Evolutionary conservation across 257 asterid genomes (phyloP).

Genomic region (Solanum tarapatanum): DNA sequence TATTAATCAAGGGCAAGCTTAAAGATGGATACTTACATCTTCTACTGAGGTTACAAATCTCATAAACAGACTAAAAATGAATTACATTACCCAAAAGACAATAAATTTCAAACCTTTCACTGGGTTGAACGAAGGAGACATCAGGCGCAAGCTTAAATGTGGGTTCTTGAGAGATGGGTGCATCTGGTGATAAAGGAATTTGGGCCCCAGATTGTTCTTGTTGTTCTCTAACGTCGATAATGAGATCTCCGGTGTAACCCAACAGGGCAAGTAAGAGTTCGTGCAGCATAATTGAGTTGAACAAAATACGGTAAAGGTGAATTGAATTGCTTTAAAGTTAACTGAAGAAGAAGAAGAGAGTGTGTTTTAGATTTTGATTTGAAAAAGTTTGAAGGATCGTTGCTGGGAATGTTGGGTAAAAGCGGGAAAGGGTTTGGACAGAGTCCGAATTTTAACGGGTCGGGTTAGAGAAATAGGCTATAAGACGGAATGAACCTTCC

Average conservation of each 20-base stretch:
- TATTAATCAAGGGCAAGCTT: slow-evolving; percentile 75
- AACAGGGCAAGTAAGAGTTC: slow-evolving; percentile 73
- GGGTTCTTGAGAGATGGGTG: slow-evolving; percentile 57
- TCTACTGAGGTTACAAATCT: background rate
- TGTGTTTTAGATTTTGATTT: background rate
- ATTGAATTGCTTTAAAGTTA: background rate
- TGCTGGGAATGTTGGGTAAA: background rate
- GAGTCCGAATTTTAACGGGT: background rate
- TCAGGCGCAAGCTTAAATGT: slow-evolving; percentile 90
- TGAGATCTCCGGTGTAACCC: slow-evolving; percentile 97
- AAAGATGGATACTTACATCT: slow-evolving; percentile 35
- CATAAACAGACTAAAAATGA: background rate
- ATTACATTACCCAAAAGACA: background rate
- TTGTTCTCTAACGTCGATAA: slow-evolving; percentile 67
- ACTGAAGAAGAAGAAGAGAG: background rate
- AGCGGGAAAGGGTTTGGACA: background rate
- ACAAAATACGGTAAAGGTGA: background rate
- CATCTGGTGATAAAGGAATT: slow-evolving; percentile 39
- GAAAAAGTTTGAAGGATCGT: background rate
- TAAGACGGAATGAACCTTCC: too few species aligned
- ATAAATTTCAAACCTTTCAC: slow-evolving; percentile 48
- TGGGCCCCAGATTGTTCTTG: slow-evolving; percentile 28
- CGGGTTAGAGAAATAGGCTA: background rate
- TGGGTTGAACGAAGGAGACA: slow-evolving; percentile 67
- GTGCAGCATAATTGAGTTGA: slow-evolving; percentile 51